Evolutionary conservation across 352 stramenopile genomes (phyloP).

Genomic region (Phytopythium aichiense): DNA sequence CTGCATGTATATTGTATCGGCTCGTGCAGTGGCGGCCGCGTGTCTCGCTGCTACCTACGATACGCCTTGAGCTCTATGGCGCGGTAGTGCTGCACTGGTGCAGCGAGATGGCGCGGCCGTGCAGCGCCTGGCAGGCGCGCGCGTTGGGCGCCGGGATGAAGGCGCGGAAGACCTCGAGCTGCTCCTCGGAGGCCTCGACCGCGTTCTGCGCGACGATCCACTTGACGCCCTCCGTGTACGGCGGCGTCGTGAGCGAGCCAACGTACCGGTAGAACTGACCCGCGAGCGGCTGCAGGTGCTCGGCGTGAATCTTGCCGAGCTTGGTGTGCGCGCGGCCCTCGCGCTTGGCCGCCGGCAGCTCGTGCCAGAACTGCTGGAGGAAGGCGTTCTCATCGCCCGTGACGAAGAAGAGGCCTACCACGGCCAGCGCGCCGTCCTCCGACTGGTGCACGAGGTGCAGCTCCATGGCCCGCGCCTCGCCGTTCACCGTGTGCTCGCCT

Average conservation of each 20-base stretch:
- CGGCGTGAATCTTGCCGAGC: constrained; percentile 29
- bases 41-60: background rate
- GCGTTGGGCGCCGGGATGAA: constrained; percentile 46
- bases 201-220: constrained; percentile 58
- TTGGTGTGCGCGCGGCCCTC: constrained; percentile 19
- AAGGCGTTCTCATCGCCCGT: constrained; percentile 51
- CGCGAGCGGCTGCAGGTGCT: constrained; percentile 19
- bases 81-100: constrained; percentile 13
- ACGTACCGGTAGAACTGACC: constrained; percentile 54
- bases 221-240: constrained; percentile 70
- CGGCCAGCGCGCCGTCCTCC: constrained; percentile 42
- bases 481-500: constrained; percentile 70
- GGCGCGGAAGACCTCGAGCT: constrained; percentile 46
- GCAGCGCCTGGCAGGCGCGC: constrained; percentile 41
- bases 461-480: constrained; percentile 46
- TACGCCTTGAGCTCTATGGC: background rate
- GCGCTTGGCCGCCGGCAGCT: constrained; percentile 26
- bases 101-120: constrained; percentile 31
- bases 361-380: constrained; percentile 56
- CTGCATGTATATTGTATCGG: background rate
- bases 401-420: constrained; percentile 59
- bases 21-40: background rate
- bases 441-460: constrained; percentile 68
- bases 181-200: constrained; percentile 38
- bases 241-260: constrained; percentile 66